Evolutionary conservation across 495 filamentous ascomycete species (phyloP), one percentile per base, ranked within the genome.

Genomic region (Xylaria cubensis): DNA sequence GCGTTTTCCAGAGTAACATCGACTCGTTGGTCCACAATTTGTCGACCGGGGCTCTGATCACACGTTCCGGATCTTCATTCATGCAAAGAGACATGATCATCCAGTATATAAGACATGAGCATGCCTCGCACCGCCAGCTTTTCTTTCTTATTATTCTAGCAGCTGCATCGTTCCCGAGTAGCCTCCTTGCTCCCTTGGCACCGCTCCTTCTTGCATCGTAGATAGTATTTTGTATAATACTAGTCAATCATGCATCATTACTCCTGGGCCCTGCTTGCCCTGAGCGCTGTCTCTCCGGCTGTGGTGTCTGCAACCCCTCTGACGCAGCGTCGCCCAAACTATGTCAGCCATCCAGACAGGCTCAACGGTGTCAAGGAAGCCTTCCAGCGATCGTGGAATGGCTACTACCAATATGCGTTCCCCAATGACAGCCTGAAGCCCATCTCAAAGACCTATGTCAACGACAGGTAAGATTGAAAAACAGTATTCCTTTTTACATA

Each of bases 351-450:
- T 67, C 70, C 73, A 1, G 74, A 74, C 15, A 79, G 90, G 71
- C 87, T 89, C 46, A 86, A 86, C 59, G 91, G 92, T 1, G 88
- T 97, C 34, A 93, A 92, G 76, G 87, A 90, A 65, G 90, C 92
- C 1, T 97, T 97, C 75, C 84, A 87, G 36, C 88, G 89, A 77
- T 90, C 94, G 3, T 97, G 93, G 93, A 82, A 92, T 74, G 93
- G 93, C 2, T 97, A 97, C 82, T 87, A 88, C 73, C 84, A 90
- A 85, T 91, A 94, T 80, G 93, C 93, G 0, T 94, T 92, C 73
- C 92, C 92, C 9, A 86, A 92, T 67, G 94, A 97, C 79, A 92
- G 94, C 67, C 80, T 97, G 44, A 85, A 84, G 75, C 93, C 94
- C 6, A 85, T 92, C 6, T 85, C 85, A 26, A 93, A 94, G 71